Evolutionary conservation across 2,329 filamentous ascomycete species (phyloP).

Genomic region (Sclerotinia nivalis): DNA sequence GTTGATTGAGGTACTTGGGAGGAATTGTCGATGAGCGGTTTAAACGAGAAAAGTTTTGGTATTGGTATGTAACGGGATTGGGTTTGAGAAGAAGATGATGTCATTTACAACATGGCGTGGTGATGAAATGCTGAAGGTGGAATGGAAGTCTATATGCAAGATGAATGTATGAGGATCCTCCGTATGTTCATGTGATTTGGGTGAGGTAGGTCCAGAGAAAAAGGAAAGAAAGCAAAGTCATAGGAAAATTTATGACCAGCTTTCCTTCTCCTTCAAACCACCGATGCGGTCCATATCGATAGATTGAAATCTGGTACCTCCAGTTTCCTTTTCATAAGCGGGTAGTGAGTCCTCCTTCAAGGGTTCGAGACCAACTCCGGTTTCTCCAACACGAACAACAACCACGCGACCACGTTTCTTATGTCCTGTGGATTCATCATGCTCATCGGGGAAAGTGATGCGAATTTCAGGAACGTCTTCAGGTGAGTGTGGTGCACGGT

Average conservation of each 20-base stretch:
- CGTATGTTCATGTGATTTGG: constrained; percentile 17
- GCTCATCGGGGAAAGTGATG: constrained; percentile 96
- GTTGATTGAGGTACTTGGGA: constrained; percentile 11
- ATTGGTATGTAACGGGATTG: constrained; percentile 15
- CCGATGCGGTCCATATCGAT: constrained; percentile 94
- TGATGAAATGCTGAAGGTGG: constrained; percentile 16
- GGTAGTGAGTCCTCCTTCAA: constrained; percentile 74
- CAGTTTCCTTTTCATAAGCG: constrained; percentile 79
- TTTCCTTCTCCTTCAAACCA: constrained; percentile 82
- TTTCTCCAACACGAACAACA: constrained; percentile 87
- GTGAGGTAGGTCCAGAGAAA: background rate
- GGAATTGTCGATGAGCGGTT: constrained; percentile 2
- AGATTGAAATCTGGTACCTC: constrained; percentile 77
- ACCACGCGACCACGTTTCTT: constrained; percentile 84
- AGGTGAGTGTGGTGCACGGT: constrained; percentile 73
- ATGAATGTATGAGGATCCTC: constrained; percentile 23
- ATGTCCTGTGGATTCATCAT: constrained; percentile 75
- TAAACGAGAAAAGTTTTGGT: constrained; percentile 6
- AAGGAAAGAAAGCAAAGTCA: constrained; percentile 9
- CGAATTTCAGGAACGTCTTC: constrained; percentile 90
- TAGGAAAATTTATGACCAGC: constrained; percentile 31
- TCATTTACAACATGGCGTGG: constrained; percentile 23
- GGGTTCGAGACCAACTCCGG: constrained; percentile 83
- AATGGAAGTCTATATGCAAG: constrained; percentile 23
- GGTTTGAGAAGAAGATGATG: constrained; percentile 3